These are phyloP conservation scores for Exsudoporus floridanus DNA, from an alignment of 1,284 basidiomycete genomes.

Conservation along the genomic window DNA sequence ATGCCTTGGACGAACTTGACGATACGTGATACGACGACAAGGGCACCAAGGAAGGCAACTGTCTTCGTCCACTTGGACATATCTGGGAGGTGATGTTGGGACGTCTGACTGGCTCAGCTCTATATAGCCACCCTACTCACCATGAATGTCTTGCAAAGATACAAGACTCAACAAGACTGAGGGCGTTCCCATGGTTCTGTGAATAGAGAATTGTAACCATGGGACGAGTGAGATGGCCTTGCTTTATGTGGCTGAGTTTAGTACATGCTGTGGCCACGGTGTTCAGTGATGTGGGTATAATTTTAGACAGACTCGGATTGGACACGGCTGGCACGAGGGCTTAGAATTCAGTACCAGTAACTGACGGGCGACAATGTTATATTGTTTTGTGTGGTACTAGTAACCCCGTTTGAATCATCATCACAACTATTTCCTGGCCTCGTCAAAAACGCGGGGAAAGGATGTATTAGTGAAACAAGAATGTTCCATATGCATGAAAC, in stretches of 20 bases:
- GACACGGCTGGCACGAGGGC: no score
- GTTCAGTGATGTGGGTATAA: neutral
- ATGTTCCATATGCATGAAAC: no score
- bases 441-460: no score
- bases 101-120: neutral
- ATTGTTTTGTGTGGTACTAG: no score
- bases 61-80: neutral
- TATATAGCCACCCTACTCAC: neutral
- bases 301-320: no score
- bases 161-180: neutral
- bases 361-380: no score
- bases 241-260: neutral
- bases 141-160: neutral
- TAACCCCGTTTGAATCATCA: no score
- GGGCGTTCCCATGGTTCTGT: neutral
- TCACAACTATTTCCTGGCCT: no score
- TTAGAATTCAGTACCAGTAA: no score
- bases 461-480: no score
- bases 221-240: neutral
- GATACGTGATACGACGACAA: slow-evolving; percentile 11
- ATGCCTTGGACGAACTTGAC: slow-evolving; percentile 19
- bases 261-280: no score
- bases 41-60: neutral
- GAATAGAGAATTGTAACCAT: no score
- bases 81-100: neutral